Percentiles rank a stretch among this genome's conserved stretches.
Conservation (phyloP, 2,329 filamentous ascomycete species). For the Pyrenophora seminiperda region DNA sequence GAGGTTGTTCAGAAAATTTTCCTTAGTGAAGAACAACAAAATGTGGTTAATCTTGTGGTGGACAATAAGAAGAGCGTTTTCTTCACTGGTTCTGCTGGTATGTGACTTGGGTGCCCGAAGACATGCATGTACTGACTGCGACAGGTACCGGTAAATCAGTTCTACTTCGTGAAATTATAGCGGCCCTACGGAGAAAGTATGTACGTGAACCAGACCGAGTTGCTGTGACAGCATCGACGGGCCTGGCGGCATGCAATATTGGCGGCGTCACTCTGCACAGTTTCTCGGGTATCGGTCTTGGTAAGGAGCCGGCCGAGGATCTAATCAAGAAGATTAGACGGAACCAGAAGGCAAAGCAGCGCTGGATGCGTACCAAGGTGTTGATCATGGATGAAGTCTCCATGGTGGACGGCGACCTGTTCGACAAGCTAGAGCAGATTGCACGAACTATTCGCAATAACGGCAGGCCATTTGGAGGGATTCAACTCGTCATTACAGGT, state of each 20-base stretch:
- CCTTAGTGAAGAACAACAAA: slow-evolving; percentile 83
- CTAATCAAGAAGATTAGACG: slow-evolving; percentile 89
- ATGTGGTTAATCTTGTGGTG: slow-evolving; percentile 81
- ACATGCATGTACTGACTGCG: slow-evolving; percentile 8
- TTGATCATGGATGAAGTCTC: slow-evolving; percentile 94
- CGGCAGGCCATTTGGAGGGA: slow-evolving; percentile 90
- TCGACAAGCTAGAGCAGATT: slow-evolving; percentile 92
- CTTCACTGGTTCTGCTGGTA: slow-evolving; percentile 91
- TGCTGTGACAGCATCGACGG: slow-evolving; percentile 93
- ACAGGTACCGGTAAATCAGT: slow-evolving; percentile 90
- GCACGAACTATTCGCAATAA: slow-evolving; percentile 87
- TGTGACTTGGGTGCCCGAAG: slow-evolving; percentile 2
- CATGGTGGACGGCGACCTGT: slow-evolving; percentile 97
- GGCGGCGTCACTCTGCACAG: slow-evolving; percentile 95
- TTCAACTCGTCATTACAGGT: slow-evolving; percentile 92
- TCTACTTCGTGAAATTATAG: slow-evolving; percentile 88
- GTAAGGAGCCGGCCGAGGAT: slow-evolving; percentile 81
- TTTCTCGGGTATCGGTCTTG: slow-evolving; percentile 92
- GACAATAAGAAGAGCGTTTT: slow-evolving; percentile 86
- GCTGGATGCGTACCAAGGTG: slow-evolving; percentile 87
- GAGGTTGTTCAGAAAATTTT: slow-evolving; percentile 63
- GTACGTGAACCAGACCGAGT: slow-evolving; percentile 78
- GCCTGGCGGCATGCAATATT: slow-evolving; percentile 94
- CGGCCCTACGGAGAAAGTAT: slow-evolving; percentile 77
- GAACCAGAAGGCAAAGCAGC: slow-evolving; percentile 83